Evolutionary conservation across 2,329 filamentous ascomycete genomes (phyloP).

Genomic region (Ilyonectria sp.): DNA sequence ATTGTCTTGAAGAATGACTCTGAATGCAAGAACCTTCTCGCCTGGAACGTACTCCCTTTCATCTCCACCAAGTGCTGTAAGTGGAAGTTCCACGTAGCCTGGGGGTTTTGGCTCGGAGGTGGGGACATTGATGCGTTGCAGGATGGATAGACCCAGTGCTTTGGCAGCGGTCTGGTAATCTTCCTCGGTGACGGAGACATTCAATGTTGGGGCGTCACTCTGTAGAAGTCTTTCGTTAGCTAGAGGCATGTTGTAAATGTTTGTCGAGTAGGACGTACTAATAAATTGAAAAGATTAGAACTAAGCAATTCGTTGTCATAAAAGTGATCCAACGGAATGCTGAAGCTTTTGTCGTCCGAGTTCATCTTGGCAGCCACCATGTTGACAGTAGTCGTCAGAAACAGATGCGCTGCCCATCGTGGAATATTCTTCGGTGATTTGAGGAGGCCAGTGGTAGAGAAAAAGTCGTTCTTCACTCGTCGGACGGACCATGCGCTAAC

Average conservation of each 20-base stretch:
- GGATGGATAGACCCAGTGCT: neutral
- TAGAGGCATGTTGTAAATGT: no score
- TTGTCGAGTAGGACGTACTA: neutral
- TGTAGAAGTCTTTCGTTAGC: neutral
- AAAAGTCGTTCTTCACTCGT: conserved; percentile 13
- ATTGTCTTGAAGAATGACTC: neutral
- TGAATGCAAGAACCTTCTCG: neutral
- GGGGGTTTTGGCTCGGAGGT: neutral
- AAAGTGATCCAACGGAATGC: conserved; percentile 6
- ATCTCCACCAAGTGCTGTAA: neutral
- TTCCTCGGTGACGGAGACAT: neutral
- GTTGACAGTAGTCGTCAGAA: conserved; percentile 27
- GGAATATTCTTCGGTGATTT: conserved; percentile 12
- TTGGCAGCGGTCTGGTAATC: neutral
- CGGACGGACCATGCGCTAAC: conserved; percentile 8
- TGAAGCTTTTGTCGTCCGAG: neutral
- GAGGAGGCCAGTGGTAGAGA: neutral
- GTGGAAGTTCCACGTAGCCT: neutral
- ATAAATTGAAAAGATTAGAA: neutral
- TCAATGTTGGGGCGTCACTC: neutral
- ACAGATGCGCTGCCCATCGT: conserved; percentile 20
- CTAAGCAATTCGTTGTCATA: conserved; percentile 6
- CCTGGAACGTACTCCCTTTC: neutral
- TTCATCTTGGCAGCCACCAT: neutral
- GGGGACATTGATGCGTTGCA: neutral